A percentile compares a stretch with the other conserved stretches of the same genome.
Evolutionary conservation across 2,329 filamentous ascomycete species (phyloP).

Genomic region (Thielaviopsis musarum): DNA sequence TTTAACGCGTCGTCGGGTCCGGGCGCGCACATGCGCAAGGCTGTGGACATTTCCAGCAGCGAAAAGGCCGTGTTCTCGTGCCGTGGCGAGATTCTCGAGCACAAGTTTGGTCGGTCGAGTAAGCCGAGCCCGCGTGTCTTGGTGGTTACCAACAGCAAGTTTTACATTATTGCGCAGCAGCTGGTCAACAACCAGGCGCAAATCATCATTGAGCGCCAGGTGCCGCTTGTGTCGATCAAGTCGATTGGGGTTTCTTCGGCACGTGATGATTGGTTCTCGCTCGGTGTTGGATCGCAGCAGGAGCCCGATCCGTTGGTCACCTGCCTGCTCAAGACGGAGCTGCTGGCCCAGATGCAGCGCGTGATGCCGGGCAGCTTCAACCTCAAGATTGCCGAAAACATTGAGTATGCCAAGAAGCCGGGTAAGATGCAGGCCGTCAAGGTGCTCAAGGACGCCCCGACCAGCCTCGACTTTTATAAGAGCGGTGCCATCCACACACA

Average conservation of each 20-base stretch:
- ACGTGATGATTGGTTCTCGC: conserved; percentile 92
- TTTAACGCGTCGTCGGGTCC: conserved; percentile 65
- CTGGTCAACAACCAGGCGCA: conserved; percentile 67
- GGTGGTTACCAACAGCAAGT: conserved; percentile 67
- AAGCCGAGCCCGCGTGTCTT: conserved; percentile 78
- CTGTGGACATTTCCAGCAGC: conserved; percentile 51
- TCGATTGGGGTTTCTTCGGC: conserved; percentile 65
- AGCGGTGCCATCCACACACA: conserved; percentile 79
- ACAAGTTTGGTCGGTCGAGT: conserved; percentile 91
- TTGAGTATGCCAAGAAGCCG: conserved; percentile 97
- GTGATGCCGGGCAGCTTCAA: conserved; percentile 66
- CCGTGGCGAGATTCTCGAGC: conserved; percentile 74
- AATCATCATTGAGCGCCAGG: conserved; percentile 64
- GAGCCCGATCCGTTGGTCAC: conserved; percentile 87
- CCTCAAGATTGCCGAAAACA: conserved; percentile 64
- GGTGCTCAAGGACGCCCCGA: conserved; percentile 69
- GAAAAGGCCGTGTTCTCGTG: conserved; percentile 80
- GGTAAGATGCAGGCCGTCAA: conserved; percentile 83
- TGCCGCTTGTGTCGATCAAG: conserved; percentile 77
- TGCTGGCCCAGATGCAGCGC: conserved; percentile 80
- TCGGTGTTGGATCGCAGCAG: conserved; percentile 76
- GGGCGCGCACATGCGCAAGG: conserved; percentile 62
- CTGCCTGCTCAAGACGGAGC: conserved; percentile 90
- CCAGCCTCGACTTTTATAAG: conserved; percentile 76
- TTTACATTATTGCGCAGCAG: conserved; percentile 77